Base-by-base conservation (phyloP, 2,329 filamentous ascomycete species). In the Didymella pomorum region DNA sequence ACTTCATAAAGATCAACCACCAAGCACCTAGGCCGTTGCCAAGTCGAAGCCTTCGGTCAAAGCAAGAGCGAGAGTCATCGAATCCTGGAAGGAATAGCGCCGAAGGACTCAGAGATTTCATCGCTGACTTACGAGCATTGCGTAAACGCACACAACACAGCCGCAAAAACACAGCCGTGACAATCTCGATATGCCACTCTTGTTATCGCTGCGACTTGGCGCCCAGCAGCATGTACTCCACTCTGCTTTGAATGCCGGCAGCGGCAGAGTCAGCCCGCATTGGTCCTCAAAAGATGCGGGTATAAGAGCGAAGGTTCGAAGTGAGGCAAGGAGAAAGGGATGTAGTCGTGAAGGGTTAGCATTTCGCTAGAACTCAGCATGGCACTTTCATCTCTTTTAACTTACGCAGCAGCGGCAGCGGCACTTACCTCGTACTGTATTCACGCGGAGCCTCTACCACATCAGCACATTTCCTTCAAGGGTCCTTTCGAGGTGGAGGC, bases 171-270 rank as follows among this genome's bases (percentile, higher is more conserved):
- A 9, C 26, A 14, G 26, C 35, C 44, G 31, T 48, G 35, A 37
- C n/a, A 33, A 14, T n/a, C 33, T 7, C 48, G 12, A 12, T 25
- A 42, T 51, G 44, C 52, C 52, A 54, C 52, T 54, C 37, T 48
- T 48, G 44, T 54, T 54, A 54, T 54, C 52, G 28, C 20, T 4
- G 18, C 26, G 26, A 33, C 44, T 54, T 48, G 52, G 52, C 43
- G 52, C 52, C 44, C 25, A 54, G 43, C 29, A 14, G 6, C 23
- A 20, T 41, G 14, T 18, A 31, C 42, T 52, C 52, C 52, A 48
- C 52, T 44, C 45, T 29, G 52, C 18, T 55, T 55, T 39, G 28
- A 49, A 21, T 55, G 28, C 44, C 52, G 44, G 39, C 44, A 33
- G 35, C 7, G 7, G 31, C 43, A 42, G 35, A 26, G 12, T 49